Evolutionary conservation across 768 basidiomycete genomes (phyloP).

Genomic region (Trametes coccinea): DNA sequence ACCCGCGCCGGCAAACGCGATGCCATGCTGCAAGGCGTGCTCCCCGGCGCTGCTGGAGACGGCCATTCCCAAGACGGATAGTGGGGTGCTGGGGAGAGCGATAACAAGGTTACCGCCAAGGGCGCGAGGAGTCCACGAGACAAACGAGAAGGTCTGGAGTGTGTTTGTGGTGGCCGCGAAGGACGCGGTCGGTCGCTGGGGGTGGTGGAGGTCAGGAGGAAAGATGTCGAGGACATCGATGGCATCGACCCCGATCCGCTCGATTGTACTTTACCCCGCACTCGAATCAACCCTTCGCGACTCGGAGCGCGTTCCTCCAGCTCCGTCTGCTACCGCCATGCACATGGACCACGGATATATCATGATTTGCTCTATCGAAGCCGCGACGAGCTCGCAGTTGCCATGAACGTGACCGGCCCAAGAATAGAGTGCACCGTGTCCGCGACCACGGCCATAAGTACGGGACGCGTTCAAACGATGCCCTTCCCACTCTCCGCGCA

Average conservation of each 20-base stretch:
- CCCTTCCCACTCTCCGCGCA: not conserved
- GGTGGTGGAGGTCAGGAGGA: constrained; percentile 11
- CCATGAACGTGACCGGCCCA: constrained; percentile 3
- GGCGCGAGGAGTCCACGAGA: constrained; percentile 1
- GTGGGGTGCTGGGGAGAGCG: not conserved
- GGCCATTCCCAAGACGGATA: constrained; percentile 7
- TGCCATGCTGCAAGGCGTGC: not conserved
- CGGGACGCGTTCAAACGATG: not conserved
- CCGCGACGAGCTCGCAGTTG: not conserved
- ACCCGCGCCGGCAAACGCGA: not conserved
- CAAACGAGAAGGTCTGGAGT: constrained; percentile 12
- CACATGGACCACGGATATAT: not conserved
- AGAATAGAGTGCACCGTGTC: constrained; percentile 10
- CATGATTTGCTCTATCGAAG: not conserved
- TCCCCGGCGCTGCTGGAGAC: not conserved
- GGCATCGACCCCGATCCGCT: not conserved
- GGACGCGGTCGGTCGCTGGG: not conserved
- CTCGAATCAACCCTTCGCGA: not conserved
- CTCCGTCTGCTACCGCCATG: not conserved
- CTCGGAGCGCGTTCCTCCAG: not conserved
- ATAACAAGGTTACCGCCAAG: not conserved
- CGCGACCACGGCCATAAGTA: not conserved
- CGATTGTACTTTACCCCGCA: not conserved
- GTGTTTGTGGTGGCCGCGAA: not conserved
- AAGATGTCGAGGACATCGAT: not conserved